Percentiles rank a stretch among this genome's conserved stretches.
These are phyloP conservation scores for Fusarium staphyleae DNA, from an alignment of 2,329 filamentous ascomycete species.

Conservation along the genomic window DNA sequence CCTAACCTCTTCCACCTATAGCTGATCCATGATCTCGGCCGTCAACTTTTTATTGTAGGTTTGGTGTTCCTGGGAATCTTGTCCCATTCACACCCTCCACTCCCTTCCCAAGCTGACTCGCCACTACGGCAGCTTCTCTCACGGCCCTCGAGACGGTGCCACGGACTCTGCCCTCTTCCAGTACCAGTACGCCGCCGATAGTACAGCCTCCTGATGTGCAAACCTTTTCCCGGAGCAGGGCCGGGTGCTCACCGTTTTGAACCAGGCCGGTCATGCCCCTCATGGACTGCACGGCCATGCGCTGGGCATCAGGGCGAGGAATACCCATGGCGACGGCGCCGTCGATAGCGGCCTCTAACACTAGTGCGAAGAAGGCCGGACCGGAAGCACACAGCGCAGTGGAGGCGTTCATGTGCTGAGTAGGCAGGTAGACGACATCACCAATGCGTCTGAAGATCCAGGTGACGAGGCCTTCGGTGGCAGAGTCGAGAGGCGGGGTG, in stretches of 20 bases:
- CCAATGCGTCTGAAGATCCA: conserved; percentile 83
- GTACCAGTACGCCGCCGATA: conserved; percentile 73
- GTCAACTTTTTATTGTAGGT: conserved; percentile 22
- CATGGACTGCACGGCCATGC: conserved; percentile 84
- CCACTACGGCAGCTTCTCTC: conserved; percentile 73
- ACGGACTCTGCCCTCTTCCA: conserved; percentile 76
- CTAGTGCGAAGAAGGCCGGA: conserved; percentile 77
- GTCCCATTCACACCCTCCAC: conserved; percentile 50
- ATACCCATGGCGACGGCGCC: conserved; percentile 82
- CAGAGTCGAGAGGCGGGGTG: conserved; percentile 62
- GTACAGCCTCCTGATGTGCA: conserved; percentile 80
- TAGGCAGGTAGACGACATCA: conserved; percentile 71
- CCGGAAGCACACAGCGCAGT: conserved; percentile 79
- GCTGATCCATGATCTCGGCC: conserved; percentile 1
- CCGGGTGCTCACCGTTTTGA: conserved; percentile 75
- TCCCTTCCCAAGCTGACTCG: conserved; percentile 63
- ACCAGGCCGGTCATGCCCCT: conserved; percentile 74
- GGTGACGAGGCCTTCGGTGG: conserved; percentile 65
- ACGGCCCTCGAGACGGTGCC: conserved; percentile 73
- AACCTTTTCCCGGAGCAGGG: conserved; percentile 77
- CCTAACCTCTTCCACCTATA: not conserved
- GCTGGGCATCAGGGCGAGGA: conserved; percentile 73
- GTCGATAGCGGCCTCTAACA: conserved; percentile 78
- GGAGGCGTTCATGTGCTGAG: conserved; percentile 72
- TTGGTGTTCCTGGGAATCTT: conserved; percentile 26